A percentile compares a stretch with the other conserved stretches of the same genome.
These are phyloP conservation scores for Phytophthora palmivora DNA, from an alignment of 352 stramenopile genomes.

Conservation along the genomic window DNA sequence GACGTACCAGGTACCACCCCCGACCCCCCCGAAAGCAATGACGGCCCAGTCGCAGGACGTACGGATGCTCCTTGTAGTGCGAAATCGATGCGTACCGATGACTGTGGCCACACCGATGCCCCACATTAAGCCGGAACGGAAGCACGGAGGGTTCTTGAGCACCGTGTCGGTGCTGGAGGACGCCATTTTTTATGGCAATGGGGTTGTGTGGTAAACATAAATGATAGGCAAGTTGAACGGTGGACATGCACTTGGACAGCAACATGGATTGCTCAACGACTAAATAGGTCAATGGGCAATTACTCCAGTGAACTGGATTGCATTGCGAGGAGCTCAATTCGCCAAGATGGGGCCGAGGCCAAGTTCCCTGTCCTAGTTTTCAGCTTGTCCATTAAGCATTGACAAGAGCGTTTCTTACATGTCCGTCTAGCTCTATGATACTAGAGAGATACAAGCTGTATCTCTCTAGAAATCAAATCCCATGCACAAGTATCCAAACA, in stretches of 20 bases:
- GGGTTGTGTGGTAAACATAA: conserved; percentile 4
- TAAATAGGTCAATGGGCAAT: too few species aligned
- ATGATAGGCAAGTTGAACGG: too few species aligned
- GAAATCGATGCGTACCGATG: conserved; percentile 76
- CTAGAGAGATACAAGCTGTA: too few species aligned
- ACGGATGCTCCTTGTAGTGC: conserved; percentile 60
- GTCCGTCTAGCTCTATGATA: conserved; percentile 3
- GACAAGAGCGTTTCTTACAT: too few species aligned
- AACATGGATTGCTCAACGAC: too few species aligned
- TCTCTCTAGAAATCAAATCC: too few species aligned
- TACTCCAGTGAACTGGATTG: too few species aligned
- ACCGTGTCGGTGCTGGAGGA: conserved; percentile 37
- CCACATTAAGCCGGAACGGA: conserved; percentile 81
- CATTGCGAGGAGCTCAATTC: too few species aligned
- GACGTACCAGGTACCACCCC: conserved; percentile 59
- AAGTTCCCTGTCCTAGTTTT: too few species aligned
- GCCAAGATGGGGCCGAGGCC: too few species aligned
- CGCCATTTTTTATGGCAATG: conserved; percentile 9
- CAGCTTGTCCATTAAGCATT: too few species aligned
- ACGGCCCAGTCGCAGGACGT: conserved; percentile 74
- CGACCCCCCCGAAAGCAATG: conserved; percentile 64
- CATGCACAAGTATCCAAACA: conserved; percentile 6
- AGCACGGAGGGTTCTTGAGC: conserved; percentile 82
- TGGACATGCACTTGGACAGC: too few species aligned
- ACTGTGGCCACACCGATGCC: conserved; percentile 67